These are phyloP conservation scores for Zopfia rhizophila DNA, from an alignment of 2,329 filamentous ascomycete species.

Conservation along the genomic window DNA sequence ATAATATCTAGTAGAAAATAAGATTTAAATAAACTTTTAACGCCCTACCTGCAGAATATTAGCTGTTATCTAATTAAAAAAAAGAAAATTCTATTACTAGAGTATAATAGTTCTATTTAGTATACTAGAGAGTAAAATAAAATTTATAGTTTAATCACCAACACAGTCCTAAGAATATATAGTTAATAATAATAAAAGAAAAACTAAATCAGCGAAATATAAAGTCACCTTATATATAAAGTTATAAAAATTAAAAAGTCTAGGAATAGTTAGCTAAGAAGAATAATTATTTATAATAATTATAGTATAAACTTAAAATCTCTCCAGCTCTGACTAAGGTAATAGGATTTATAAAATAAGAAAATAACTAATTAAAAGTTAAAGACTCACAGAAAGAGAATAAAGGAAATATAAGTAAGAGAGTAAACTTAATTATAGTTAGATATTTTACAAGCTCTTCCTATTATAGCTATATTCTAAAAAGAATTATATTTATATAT, in stretches of 20 bases:
- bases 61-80: background rate
- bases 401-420: too few relatives aligned
- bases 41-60: constrained; percentile 3
- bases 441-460: too few relatives aligned
- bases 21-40: background rate
- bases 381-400: too few relatives aligned
- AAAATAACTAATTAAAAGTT: constrained; percentile 3
- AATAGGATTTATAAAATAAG: constrained; percentile 6
- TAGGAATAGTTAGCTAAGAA: background rate
- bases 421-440: too few relatives aligned
- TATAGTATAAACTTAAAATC: constrained; percentile 8
- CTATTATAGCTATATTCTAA: too few relatives aligned
- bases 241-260: constrained; percentile 8
- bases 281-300: background rate
- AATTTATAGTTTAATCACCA: constrained; percentile 2
- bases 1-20: constrained; percentile 6
- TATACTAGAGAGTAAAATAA: background rate
- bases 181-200: constrained; percentile 4
- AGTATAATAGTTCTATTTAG: constrained; percentile 3
- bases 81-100: background rate
- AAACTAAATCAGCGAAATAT: background rate
- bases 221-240: constrained; percentile 4
- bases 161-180: constrained; percentile 6
- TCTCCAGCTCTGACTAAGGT: constrained; percentile 2
- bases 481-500: too few relatives aligned